Base-by-base conservation (phyloP, 257 asterid species). In the Marsdenia floribunda region DNA sequence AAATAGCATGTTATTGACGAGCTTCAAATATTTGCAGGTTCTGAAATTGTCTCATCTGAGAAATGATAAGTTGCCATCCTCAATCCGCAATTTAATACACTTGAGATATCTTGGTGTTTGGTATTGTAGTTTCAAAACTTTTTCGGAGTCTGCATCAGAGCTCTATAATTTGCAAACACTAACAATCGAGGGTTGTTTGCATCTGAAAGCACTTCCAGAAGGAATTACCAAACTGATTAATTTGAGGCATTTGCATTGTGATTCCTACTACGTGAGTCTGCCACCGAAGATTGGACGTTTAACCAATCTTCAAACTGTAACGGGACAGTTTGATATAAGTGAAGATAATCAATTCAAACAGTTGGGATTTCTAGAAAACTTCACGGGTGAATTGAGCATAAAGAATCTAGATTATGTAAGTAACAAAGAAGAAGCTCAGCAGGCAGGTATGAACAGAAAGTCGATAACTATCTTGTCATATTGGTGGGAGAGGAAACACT, bases 131-230 rank as follows among this genome's bases (percentile, higher is more conserved):
- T 73, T 77, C 12, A 4, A 12, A n/a, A 0, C 53, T 60, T 38
- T 82, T 37, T 82, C 85, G 0, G 60, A 73, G 46, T 63, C 84
- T 6, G 4, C 72, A 35, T 66, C 74, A n/a, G 54, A 75, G 22
- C 86, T 81, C 55, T 76, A 76, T 68, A 73, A 73, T 66, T 79
- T 78, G 67, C 84, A 83, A 29, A 76, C 82, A 3, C 21, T 82
- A 1, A 68, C 73, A 35, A 15, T 50, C 3, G 5, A n/a, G 13
- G 12, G 5, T 2, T 73, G 73, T 26, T 0, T 3, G 4, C 3
- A 5, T 22, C 68, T 44, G 22, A 1, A 35, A n/a, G n/a, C n/a
- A n/a, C n/a, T n/a, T n/a, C n/a, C n/a, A n/a, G n/a, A n/a, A n/a
- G n/a, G n/a, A n/a, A n/a, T n/a, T n/a, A n/a, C n/a, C n/a, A n/a